Evolutionary conservation across 805 yeast species (phyloP).

Genomic region (Wickerhamiella slavikovae): DNA sequence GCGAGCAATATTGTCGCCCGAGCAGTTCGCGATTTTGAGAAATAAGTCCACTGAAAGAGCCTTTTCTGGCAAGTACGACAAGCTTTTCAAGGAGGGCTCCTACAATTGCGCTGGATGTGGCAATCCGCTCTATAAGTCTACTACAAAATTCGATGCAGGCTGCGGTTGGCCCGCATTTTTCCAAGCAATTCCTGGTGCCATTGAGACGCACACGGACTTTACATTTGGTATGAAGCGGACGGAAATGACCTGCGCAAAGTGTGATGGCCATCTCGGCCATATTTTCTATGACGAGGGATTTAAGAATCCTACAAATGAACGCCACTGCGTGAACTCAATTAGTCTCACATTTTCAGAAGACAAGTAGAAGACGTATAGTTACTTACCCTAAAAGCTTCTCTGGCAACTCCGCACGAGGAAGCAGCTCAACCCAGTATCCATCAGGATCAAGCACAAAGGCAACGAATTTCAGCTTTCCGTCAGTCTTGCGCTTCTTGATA

Average conservation of each 20-base stretch:
- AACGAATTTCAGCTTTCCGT: conserved; percentile 33
- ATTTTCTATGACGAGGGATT: conserved; percentile 88
- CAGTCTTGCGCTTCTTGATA: conserved; percentile 26
- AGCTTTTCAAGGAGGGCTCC: conserved; percentile 32
- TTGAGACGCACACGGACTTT: conserved; percentile 37
- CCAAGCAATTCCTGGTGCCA: conserved; percentile 68
- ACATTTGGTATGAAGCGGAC: conserved; percentile 62
- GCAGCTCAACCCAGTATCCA: conserved; percentile 64
- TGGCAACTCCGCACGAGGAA: conserved; percentile 23
- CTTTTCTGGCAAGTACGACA: conserved; percentile 36
- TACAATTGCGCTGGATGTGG: conserved; percentile 78
- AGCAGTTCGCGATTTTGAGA: conserved; percentile 60
- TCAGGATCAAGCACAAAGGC: conserved; percentile 81
- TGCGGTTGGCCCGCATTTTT: conserved; percentile 99
- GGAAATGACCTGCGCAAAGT: conserved; percentile 71
- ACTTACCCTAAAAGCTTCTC: conserved; percentile 4
- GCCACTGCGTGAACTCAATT: conserved; percentile 88
- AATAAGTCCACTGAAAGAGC: conserved; percentile 57
- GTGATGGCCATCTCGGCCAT: conserved; percentile 94
- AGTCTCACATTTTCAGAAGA: conserved; percentile 38
- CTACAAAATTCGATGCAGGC: conserved; percentile 68
- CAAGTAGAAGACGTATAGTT: background rate
- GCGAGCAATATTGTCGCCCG: conserved; percentile 57
- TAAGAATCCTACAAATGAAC: conserved; percentile 65
- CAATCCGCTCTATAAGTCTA: conserved; percentile 56